Evolutionary conservation across 352 stramenopile species (phyloP).

Genomic region (Phytophthora pistaciae): DNA sequence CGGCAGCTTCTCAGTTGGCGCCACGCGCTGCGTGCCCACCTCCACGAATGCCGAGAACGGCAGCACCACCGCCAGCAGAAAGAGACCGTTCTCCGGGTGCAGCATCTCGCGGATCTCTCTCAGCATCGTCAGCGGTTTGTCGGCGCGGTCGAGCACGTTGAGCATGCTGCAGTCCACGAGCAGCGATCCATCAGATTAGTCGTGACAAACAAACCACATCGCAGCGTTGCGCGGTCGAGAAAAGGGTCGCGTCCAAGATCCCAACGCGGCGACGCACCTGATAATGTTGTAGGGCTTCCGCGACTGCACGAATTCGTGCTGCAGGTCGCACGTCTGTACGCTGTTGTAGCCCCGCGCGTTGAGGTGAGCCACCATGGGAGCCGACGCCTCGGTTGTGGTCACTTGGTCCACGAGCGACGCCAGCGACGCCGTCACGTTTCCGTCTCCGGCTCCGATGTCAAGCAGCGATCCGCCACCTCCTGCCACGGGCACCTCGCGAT

Average conservation of each 20-base stretch:
- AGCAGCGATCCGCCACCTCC: slow-evolving; percentile 56
- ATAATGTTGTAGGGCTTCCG: slow-evolving; percentile 83
- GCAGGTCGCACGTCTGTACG: slow-evolving; percentile 75
- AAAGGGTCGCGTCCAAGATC: slow-evolving; percentile 27
- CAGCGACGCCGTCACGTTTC: slow-evolving; percentile 84
- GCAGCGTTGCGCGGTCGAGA: slow-evolving; percentile 30
- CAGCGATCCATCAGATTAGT: slow-evolving; percentile 21
- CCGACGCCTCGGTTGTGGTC: slow-evolving; percentile 78
- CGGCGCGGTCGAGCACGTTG: slow-evolving; percentile 84
- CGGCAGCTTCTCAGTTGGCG: slow-evolving; percentile 67
- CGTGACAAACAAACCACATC: slow-evolving; percentile 37
- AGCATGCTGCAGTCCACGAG: slow-evolving; percentile 56
- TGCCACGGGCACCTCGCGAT: slow-evolving; percentile 48
- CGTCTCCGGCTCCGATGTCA: slow-evolving; percentile 86
- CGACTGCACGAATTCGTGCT: slow-evolving; percentile 72
- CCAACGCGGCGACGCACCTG: slow-evolving; percentile 51
- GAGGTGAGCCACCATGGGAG: slow-evolving; percentile 81
- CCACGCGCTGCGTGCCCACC: slow-evolving; percentile 69
- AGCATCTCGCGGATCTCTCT: slow-evolving; percentile 80
- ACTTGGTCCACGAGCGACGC: slow-evolving; percentile 79
- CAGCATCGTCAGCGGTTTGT: slow-evolving; percentile 86
- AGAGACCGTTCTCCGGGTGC: slow-evolving; percentile 72
- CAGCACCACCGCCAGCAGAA: slow-evolving; percentile 82
- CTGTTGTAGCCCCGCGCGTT: slow-evolving; percentile 83
- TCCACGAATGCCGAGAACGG: slow-evolving; percentile 88